Evolutionary conservation across 148 eudicot species (phyloP).

Genomic region (Salicornia ramosissima): DNA sequence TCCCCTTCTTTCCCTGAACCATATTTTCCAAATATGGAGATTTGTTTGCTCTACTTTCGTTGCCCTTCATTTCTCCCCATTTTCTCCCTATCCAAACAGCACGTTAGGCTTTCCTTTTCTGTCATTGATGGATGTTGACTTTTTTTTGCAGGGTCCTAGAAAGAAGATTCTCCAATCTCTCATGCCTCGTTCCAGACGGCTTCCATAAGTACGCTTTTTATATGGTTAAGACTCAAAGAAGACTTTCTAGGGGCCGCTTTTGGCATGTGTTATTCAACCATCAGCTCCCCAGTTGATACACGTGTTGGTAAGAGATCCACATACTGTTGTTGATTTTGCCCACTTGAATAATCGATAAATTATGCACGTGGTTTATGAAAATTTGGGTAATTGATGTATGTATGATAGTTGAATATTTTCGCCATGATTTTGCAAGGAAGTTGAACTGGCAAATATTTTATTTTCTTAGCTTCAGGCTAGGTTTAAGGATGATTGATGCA

Average conservation of each 20-base stretch:
- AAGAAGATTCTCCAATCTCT: conserved; percentile 75
- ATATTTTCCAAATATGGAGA: no score
- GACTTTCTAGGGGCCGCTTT: not conserved
- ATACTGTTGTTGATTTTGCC: not conserved
- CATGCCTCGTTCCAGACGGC: conserved; percentile 40
- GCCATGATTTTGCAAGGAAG: conserved; percentile 15
- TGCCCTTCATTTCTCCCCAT: no score
- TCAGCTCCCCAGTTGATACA: conserved; percentile 3
- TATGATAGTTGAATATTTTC: conserved; percentile 12
- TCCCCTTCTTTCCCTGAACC: no score
- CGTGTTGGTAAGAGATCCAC: not conserved
- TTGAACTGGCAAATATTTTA: not conserved
- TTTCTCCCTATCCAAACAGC: no score
- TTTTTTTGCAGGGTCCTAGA: conserved; percentile 72
- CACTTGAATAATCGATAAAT: not conserved
- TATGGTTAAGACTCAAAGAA: not conserved
- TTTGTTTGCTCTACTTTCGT: no score
- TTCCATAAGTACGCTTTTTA: conserved; percentile 16
- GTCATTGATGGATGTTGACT: no score
- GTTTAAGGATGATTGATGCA: not conserved
- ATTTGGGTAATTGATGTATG: conserved; percentile 11
- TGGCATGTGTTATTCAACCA: conserved; percentile 2
- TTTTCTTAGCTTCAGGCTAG: not conserved
- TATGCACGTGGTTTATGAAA: conserved; percentile 6
- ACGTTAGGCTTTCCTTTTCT: no score